These are phyloP conservation scores for Spergularia bocconei DNA, from an alignment of 148 eudicot species.

Conservation along the genomic window DNA sequence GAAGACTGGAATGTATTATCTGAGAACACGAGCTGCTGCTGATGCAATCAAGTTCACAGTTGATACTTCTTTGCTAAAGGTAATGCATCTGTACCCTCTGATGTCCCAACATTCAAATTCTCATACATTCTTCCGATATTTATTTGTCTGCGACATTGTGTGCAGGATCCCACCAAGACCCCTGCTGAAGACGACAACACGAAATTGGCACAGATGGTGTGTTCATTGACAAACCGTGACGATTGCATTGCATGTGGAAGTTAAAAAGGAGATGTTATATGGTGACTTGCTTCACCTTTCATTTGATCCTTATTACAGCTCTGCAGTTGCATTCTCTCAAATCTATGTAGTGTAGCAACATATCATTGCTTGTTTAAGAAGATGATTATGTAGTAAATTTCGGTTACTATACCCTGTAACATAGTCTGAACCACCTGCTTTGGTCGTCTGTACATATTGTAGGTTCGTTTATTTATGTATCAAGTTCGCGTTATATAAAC, in stretches of 20 bases:
- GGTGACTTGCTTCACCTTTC: neutral
- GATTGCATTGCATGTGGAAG: constrained; percentile 94
- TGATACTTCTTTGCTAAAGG: constrained; percentile 73
- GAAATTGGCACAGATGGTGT: constrained; percentile 73
- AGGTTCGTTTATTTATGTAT: constrained; percentile 12
- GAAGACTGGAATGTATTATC: constrained; percentile 97
- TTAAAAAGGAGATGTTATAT: constrained; percentile 21
- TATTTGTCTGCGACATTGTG: neutral
- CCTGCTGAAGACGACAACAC: constrained; percentile 43
- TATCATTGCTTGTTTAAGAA: neutral
- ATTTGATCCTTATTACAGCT: neutral
- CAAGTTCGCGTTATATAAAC: constrained; percentile 1
- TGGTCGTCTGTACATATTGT: constrained; percentile 15
- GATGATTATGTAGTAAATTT: neutral
- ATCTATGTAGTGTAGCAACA: neutral
- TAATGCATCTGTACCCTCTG: constrained; percentile 7
- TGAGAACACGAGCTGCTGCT: constrained; percentile 92
- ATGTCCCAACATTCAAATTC: neutral
- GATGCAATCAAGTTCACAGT: constrained; percentile 99
- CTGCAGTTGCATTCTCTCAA: neutral
- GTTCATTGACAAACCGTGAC: constrained; percentile 77
- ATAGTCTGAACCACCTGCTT: neutral
- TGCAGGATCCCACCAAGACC: constrained; percentile 51
- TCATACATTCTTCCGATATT: neutral
- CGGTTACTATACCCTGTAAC: neutral